Conservation (phyloP, 352 stramenopile genomes). For the Globisporangium perplexum region DNA sequence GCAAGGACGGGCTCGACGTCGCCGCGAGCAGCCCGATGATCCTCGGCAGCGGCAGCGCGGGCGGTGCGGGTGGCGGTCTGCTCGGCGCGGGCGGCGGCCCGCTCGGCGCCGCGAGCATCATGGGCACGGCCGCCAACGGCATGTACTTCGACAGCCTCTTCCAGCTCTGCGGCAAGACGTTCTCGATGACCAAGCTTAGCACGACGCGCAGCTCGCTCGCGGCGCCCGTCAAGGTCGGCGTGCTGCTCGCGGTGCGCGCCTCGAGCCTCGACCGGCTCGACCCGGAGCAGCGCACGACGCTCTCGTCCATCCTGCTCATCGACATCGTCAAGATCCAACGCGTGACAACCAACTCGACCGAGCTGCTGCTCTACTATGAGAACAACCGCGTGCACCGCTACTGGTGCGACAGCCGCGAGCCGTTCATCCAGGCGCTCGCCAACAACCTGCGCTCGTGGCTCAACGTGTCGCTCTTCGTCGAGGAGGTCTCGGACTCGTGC, state of each 20-base stretch:
- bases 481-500: constrained; percentile 78
- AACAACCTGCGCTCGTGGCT: constrained; percentile 87
- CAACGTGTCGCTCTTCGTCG: constrained; percentile 71
- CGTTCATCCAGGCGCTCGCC: constrained; percentile 81
- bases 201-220: constrained; percentile 65
- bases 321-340: constrained; percentile 88
- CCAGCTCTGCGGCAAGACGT: constrained; percentile 81
- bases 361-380: constrained; percentile 80
- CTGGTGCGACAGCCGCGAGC: constrained; percentile 80
- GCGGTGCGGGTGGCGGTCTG: no score
- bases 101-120: constrained; percentile 11
- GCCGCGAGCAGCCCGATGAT: constrained; percentile 35
- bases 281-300: constrained; percentile 45
- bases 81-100: constrained; percentile 19
- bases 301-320: constrained; percentile 82
- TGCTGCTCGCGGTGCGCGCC: constrained; percentile 69
- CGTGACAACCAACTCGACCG: constrained; percentile 79
- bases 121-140: constrained; percentile 29
- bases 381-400: constrained; percentile 87
- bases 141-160: constrained; percentile 89
- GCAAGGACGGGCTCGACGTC: constrained; percentile 44
- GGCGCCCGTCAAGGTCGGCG: constrained; percentile 62
- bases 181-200: constrained; percentile 81
- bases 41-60: constrained; percentile 19
- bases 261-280: constrained; percentile 77